Percentiles rank a stretch among this genome's conserved stretches.
Evolutionary conservation across 345 rosid species (phyloP).

Genomic region (Acer campestre): DNA sequence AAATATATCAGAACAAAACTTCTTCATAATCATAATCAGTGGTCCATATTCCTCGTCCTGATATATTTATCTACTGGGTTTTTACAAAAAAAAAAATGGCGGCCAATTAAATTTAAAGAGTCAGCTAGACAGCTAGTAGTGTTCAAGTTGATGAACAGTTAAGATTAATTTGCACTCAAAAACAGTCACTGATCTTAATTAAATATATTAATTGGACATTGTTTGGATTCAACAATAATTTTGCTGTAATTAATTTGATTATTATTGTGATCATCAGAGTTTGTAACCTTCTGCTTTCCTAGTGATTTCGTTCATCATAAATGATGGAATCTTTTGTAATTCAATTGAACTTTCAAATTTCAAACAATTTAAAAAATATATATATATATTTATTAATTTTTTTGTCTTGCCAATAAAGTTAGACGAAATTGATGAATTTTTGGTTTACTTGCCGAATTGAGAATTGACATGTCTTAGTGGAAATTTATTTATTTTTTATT

Average conservation of each 20-base stretch:
- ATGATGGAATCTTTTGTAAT: conserved; percentile 7
- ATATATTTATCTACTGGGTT: no score
- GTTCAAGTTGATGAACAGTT: not conserved
- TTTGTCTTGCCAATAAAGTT: not conserved
- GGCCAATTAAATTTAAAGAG: not conserved
- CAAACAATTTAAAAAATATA: not conserved
- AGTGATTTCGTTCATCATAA: not conserved
- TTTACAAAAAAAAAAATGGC: not conserved
- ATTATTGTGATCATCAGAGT: not conserved
- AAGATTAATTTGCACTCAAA: conserved; percentile 19
- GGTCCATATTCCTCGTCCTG: no score
- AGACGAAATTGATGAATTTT: not conserved
- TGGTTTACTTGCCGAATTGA: conserved; percentile 7
- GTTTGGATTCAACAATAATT: not conserved
- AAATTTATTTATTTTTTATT: not conserved
- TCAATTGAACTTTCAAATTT: not conserved
- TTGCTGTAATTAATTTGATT: not conserved
- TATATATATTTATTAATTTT: no score
- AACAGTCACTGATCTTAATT: no score
- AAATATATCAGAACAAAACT: no score
- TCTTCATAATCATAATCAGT: no score
- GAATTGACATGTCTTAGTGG: not conserved
- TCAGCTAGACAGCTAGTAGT: not conserved
- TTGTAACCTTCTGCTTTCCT: not conserved
- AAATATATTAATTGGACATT: not conserved